phyloP scores from a whole-genome alignment of 805 yeast genomes.

The Metschnikowia gelsemii region DNA sequence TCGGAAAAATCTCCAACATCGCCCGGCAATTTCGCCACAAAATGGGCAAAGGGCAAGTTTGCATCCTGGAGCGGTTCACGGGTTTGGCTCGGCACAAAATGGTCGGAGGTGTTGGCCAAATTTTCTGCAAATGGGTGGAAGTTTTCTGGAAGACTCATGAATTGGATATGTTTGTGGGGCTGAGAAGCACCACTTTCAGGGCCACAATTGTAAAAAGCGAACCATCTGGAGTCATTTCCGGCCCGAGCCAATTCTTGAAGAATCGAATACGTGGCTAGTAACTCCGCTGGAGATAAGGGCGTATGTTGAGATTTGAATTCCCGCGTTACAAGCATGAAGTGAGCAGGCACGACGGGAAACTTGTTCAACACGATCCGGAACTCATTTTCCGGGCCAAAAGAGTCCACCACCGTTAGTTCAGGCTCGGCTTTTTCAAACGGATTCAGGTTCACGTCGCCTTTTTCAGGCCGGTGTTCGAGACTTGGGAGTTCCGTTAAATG shows the following conservation, averaged over 20 bases:
- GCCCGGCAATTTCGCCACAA: conserved; percentile 58
- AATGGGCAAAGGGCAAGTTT: conserved; percentile 79
- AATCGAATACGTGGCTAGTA: conserved; percentile 56
- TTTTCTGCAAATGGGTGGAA: conserved; percentile 58
- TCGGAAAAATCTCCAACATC: conserved; percentile 44
- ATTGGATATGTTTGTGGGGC: conserved; percentile 89
- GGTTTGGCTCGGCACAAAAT: conserved; percentile 53
- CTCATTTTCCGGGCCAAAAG: conserved; percentile 51
- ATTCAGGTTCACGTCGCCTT: conserved; percentile 45
- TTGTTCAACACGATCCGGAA: conserved; percentile 74
- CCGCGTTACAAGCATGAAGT: conserved; percentile 75
- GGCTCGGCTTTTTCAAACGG: conserved; percentile 86
- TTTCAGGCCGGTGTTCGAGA: conserved; percentile 40
- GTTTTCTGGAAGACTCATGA: conserved; percentile 64
- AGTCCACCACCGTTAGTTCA: conserved; percentile 58
- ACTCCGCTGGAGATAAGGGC: conserved; percentile 70
- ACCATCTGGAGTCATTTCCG: conserved; percentile 46
- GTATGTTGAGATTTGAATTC: conserved; percentile 69
- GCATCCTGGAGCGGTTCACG: conserved; percentile 61
- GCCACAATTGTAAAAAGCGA: conserved; percentile 90
- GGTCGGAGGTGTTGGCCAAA: conserved; percentile 41
- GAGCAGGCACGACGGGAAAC: conserved; percentile 79
- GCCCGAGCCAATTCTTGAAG: conserved; percentile 47
- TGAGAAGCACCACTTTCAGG: conserved; percentile 91
- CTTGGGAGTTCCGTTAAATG: conserved; percentile 36